These are phyloP conservation scores for Wickerhamiella sorbophila DNA, from an alignment of 805 yeast genomes.

Conservation along the genomic window DNA sequence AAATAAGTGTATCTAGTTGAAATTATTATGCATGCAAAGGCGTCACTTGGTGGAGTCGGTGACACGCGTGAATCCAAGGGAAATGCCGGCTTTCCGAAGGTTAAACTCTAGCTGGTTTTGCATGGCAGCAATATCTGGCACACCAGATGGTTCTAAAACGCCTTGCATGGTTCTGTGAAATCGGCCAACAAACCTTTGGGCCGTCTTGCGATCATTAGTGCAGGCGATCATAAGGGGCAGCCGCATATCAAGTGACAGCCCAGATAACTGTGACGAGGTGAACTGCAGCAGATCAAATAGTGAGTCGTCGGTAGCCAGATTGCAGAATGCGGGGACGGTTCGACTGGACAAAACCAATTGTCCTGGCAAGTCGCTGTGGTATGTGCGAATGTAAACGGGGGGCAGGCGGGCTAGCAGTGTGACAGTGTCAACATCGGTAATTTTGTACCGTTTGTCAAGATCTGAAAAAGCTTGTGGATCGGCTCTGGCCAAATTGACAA, in stretches of 20 bases:
- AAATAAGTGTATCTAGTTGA: background rate
- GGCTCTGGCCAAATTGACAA: conserved; percentile 4
- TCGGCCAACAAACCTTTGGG: background rate
- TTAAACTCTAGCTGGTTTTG: background rate
- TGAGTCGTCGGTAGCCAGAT: conserved; percentile 7
- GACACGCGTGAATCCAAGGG: background rate
- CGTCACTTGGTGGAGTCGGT: background rate
- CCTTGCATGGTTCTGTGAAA: background rate
- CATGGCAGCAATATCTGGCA: background rate
- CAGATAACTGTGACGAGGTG: conserved; percentile 2
- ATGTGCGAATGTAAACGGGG: conserved; percentile 8
- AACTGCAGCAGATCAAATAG: conserved; percentile 10
- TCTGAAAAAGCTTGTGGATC: conserved; percentile 2
- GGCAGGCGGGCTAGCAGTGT: conserved; percentile 15
- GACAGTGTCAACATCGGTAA: conserved; percentile 4
- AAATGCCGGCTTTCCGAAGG: background rate
- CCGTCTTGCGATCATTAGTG: background rate
- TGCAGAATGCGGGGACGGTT: conserved; percentile 12
- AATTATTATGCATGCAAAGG: background rate
- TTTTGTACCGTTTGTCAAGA: conserved; percentile 1
- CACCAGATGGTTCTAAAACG: background rate
- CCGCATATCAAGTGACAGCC: conserved; percentile 5
- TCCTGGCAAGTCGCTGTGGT: conserved; percentile 7
- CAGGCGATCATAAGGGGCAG: background rate
- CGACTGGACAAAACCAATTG: conserved; percentile 6